Conservation (phyloP, 2,329 filamentous ascomycete species). For the Parascedosporium putredinis region DNA sequence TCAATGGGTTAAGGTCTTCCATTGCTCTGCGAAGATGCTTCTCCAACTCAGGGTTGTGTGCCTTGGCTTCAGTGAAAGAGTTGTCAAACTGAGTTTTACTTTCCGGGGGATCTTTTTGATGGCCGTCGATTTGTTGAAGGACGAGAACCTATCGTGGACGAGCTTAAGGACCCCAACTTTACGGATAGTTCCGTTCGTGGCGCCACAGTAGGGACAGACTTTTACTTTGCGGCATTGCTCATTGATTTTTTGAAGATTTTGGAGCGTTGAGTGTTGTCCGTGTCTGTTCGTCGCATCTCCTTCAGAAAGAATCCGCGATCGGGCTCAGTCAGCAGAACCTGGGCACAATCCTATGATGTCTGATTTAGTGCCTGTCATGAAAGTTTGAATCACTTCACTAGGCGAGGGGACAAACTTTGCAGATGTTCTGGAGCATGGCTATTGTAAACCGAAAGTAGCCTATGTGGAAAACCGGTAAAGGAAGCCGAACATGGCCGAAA, state of each 20-base stretch:
- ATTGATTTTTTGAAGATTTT: conserved; percentile 78
- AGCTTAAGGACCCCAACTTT: conserved; percentile 91
- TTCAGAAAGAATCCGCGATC: conserved; percentile 71
- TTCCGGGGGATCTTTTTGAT: conserved; percentile 73
- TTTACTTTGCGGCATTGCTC: conserved; percentile 83
- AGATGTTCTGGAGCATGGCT: conserved; percentile 85
- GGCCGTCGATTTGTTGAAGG: conserved; percentile 81
- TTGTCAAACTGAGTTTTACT: conserved; percentile 78
- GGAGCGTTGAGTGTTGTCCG: conserved; percentile 80
- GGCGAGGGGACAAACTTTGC: conserved; percentile 47
- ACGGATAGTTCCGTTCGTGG: conserved; percentile 81
- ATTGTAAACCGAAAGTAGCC: conserved; percentile 93
- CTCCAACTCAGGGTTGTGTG: conserved; percentile 71
- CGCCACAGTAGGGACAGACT: conserved; percentile 67
- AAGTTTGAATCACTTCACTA: not conserved
- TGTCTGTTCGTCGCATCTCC: conserved; percentile 66
- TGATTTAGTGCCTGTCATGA: too few relatives aligned
- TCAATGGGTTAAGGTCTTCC: conserved; percentile 85
- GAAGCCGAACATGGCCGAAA: conserved; percentile 86
- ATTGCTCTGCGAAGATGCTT: conserved; percentile 86
- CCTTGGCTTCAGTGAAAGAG: conserved; percentile 72
- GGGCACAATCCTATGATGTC: conserved; percentile 64
- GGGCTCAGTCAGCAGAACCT: conserved; percentile 69
- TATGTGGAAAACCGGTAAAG: conserved; percentile 88
- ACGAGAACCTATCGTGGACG: conserved; percentile 81